phyloP scores from a whole-genome alignment of 345 rosid genomes.

The Eucalyptus cloeziana region DNA sequence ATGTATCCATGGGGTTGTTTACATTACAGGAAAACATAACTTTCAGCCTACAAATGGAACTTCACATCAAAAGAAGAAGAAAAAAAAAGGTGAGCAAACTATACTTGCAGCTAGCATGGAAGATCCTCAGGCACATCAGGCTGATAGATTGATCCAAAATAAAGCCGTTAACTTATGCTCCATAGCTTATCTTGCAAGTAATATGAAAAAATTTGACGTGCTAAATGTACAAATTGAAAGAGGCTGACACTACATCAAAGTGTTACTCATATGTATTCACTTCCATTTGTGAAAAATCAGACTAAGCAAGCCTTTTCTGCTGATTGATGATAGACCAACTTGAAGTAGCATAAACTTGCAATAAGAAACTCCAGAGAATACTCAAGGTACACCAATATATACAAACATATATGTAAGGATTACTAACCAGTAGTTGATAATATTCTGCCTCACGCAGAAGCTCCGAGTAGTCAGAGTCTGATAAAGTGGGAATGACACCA shows the following conservation, averaged over 20 bases:
- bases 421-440: constrained; percentile 73
- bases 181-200: not conserved
- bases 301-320: not conserved
- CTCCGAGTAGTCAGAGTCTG: constrained; percentile 53
- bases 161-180: not conserved
- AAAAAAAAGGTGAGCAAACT: not conserved
- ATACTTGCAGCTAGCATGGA: not conserved
- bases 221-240: not conserved
- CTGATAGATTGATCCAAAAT: not conserved
- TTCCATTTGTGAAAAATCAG: not conserved
- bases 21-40: not conserved
- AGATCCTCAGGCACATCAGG: not conserved
- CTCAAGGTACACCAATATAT: not conserved
- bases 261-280: not conserved
- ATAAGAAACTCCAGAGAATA: not conserved
- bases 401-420: not conserved
- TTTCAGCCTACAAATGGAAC: not conserved
- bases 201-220: not conserved
- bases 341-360: not conserved
- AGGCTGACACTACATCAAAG: not conserved
- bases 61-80: not conserved
- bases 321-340: not conserved
- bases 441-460: constrained; percentile 81
- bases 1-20: not conserved
- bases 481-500: constrained; percentile 58